phyloP scores from a whole-genome alignment of 2,329 filamentous ascomycete genomes.

The Capronia coronata region DNA sequence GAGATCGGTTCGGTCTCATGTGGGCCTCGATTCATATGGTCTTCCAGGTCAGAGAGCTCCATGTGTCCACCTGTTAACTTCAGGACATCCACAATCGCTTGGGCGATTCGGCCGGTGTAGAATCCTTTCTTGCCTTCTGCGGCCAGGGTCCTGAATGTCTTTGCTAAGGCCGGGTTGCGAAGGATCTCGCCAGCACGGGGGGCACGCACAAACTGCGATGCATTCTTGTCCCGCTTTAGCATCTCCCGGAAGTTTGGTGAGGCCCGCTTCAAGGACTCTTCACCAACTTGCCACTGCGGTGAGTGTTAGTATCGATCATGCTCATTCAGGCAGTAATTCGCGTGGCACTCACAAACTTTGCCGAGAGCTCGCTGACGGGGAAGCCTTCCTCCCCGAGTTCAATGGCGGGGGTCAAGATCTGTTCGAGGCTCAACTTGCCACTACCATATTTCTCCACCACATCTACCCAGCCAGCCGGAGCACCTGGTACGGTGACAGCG shows the following conservation, averaged over 20 bases:
- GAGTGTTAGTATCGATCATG: not conserved
- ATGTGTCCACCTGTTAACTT: constrained; percentile 69
- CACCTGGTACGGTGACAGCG: constrained; percentile 80
- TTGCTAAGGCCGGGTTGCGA: constrained; percentile 72
- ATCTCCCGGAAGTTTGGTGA: constrained; percentile 85
- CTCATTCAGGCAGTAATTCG: not conserved
- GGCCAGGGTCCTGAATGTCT: constrained; percentile 73
- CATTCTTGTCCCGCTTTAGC: constrained; percentile 68
- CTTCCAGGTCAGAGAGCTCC: constrained; percentile 69
- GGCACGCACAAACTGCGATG: constrained; percentile 63
- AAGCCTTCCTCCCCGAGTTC: constrained; percentile 82
- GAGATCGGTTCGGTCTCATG: constrained; percentile 83
- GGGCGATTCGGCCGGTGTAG: constrained; percentile 76
- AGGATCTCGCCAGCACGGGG: constrained; percentile 80
- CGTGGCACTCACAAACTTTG: constrained; percentile 53
- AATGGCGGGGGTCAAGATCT: constrained; percentile 77
- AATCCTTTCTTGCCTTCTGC: constrained; percentile 82
- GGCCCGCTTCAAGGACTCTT: constrained; percentile 58
- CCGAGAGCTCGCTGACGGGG: constrained; percentile 75
- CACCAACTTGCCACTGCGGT: constrained; percentile 63
- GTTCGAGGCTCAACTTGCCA: constrained; percentile 67
- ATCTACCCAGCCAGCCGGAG: constrained; percentile 89
- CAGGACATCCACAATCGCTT: constrained; percentile 72
- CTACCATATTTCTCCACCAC: constrained; percentile 83
- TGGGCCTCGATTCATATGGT: constrained; percentile 66